A percentile compares a stretch with the other conserved stretches of the same genome.
phyloP scores from a whole-genome alignment of 768 basidiomycete species.

The Rhodotorula kratochvilovae region DNA sequence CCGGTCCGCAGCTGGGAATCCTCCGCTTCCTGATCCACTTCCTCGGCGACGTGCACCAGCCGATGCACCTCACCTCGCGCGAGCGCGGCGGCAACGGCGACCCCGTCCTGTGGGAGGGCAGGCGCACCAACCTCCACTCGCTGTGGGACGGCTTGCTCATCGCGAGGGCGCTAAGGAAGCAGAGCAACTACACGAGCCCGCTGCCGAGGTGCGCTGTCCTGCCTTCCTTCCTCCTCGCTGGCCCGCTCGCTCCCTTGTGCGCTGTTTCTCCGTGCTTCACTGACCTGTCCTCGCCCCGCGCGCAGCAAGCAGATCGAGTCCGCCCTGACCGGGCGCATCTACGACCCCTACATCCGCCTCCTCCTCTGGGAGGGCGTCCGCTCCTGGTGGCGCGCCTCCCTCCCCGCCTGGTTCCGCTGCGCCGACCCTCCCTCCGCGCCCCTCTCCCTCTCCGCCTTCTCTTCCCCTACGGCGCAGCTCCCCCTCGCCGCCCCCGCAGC shows the following conservation, averaged over 20 bases:
- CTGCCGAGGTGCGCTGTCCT: slow-evolving; percentile 55
- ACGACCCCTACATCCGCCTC: slow-evolving; percentile 60
- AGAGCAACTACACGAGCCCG: slow-evolving; percentile 74
- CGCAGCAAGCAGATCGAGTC: slow-evolving; percentile 26
- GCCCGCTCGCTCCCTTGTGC: neutral
- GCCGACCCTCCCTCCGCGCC: slow-evolving; percentile 48
- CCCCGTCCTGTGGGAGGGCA: slow-evolving; percentile 38
- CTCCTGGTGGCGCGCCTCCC: slow-evolving; percentile 61
- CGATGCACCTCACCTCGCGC: slow-evolving; percentile 81
- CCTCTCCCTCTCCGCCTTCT: neutral
- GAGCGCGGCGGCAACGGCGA: slow-evolving; percentile 80
- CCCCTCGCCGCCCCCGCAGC: slow-evolving; percentile 13
- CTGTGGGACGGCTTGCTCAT: slow-evolving; percentile 68
- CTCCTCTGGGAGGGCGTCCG: slow-evolving; percentile 80
- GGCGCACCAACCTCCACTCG: slow-evolving; percentile 34
- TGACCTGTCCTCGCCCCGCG: neutral
- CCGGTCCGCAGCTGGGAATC: slow-evolving; percentile 55
- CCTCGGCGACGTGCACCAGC: slow-evolving; percentile 83
- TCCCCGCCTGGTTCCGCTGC: slow-evolving; percentile 66
- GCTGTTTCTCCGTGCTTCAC: neutral
- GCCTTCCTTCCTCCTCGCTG: neutral
- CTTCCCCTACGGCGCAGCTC: neutral
- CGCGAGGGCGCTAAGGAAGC: slow-evolving; percentile 70
- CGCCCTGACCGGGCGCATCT: slow-evolving; percentile 35
- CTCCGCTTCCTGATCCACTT: slow-evolving; percentile 91